Conservation (phyloP, 192 early-diverging fungal genomes). For the Linnemannia hyalina region DNA sequence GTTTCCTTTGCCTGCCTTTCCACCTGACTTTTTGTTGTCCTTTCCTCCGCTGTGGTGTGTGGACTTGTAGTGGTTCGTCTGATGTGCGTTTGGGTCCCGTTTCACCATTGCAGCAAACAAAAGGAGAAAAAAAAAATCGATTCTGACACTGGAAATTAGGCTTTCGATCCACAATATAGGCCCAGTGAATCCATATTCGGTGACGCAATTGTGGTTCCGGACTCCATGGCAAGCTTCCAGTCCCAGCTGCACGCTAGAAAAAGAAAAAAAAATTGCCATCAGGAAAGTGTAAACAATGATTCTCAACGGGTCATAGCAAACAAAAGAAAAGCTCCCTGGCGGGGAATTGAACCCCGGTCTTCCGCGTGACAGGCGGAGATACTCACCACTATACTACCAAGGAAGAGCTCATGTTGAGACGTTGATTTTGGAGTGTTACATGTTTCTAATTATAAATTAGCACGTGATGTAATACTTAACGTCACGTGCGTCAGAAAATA, state of each 20-base stretch:
- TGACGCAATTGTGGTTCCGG: too few relatives aligned
- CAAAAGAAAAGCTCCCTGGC: constrained; percentile 13
- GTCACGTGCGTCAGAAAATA: too few relatives aligned
- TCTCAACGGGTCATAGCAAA: not conserved
- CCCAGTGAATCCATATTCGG: not conserved
- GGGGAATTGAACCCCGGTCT: constrained; percentile 19
- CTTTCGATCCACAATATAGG: not conserved
- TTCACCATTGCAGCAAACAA: constrained; percentile 26
- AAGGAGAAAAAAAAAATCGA: not conserved
- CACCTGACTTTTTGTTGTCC: constrained; percentile 39
- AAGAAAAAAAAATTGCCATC: too few relatives aligned
- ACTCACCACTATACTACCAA: constrained; percentile 18
- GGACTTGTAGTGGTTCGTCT: constrained; percentile 41
- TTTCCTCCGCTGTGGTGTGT: constrained; percentile 28
- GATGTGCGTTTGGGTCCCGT: constrained; percentile 35
- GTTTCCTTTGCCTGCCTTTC: constrained; percentile 34
- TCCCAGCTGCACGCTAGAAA: too few relatives aligned
- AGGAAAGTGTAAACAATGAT: too few relatives aligned
- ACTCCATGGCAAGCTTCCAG: too few relatives aligned
- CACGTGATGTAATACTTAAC: too few relatives aligned
- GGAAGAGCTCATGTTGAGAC: too few relatives aligned
- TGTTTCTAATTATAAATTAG: too few relatives aligned
- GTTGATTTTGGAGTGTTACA: too few relatives aligned
- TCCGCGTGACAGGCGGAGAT: constrained; percentile 20
- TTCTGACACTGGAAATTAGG: not conserved